Evolutionary conservation across 106 monocot species (phyloP).

Genomic region (Vanilla planifolia): DNA sequence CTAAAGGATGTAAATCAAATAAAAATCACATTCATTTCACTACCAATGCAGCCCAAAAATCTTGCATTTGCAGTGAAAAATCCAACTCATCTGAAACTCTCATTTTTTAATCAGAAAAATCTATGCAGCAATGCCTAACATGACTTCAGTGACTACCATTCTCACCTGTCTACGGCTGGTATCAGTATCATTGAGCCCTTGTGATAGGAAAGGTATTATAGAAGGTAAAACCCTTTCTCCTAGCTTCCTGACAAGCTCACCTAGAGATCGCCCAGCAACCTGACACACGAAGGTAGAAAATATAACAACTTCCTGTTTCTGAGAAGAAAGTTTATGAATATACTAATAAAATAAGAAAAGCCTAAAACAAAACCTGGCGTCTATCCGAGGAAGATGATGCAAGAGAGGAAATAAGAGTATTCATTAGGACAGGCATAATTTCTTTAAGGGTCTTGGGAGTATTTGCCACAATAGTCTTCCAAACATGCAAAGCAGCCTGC

Average conservation of each 20-base stretch:
- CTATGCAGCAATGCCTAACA: no score
- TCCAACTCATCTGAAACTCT: no score
- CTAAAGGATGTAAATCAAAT: no score
- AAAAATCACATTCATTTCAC: no score
- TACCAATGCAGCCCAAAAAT: no score
- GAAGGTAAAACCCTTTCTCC: constrained; percentile 98
- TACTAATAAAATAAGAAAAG: neutral
- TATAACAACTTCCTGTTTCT: no score
- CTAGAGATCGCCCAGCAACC: constrained; percentile 93
- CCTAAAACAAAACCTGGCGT: constrained; percentile 56
- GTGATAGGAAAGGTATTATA: constrained; percentile 84
- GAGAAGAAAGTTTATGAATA: neutral
- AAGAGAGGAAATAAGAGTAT: constrained; percentile 87
- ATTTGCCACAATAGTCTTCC: constrained; percentile 98
- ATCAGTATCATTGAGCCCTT: constrained; percentile 72
- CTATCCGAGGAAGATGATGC: constrained; percentile 85
- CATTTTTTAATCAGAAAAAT: no score
- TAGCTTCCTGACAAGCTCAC: constrained; percentile 96
- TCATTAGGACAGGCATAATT: constrained; percentile 97
- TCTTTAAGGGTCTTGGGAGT: constrained; percentile 98
- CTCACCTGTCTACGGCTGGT: constrained; percentile 84
- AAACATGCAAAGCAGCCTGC: constrained; percentile 96
- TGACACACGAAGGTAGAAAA: constrained; percentile 19
- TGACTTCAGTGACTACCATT: neutral
- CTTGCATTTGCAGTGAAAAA: no score